Evolutionary conservation across 225 moss, liverwort and hornwort genomes (phyloP).

Genomic region (Neckera pumila): DNA sequence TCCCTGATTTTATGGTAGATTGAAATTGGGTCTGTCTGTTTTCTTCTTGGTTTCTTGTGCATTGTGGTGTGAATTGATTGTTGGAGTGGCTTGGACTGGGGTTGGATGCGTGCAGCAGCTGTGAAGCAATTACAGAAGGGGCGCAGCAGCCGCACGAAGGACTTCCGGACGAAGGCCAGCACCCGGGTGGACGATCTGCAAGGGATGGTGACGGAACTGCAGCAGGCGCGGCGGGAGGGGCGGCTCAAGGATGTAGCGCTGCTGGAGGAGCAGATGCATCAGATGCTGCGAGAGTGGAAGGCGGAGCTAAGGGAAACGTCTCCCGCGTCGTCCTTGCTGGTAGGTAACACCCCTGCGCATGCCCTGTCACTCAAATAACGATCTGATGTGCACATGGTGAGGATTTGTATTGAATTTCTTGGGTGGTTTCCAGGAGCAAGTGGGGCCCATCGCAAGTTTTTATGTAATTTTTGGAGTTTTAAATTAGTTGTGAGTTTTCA

Average conservation of each 20-base stretch:
- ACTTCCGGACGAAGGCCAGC: slow-evolving; percentile 42
- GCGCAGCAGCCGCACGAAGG: slow-evolving; percentile 27
- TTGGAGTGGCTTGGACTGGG: background rate
- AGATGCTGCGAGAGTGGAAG: slow-evolving; percentile 57
- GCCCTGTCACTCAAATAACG: background rate
- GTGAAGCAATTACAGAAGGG: slow-evolving; percentile 29
- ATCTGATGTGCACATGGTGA: background rate
- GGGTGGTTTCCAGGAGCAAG: background rate
- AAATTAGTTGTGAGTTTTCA: background rate
- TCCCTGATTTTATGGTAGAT: background rate
- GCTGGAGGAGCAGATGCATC: slow-evolving; percentile 56
- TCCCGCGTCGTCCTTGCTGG: slow-evolving; percentile 47
- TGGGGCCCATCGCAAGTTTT: background rate
- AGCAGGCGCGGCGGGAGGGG: slow-evolving; percentile 45
- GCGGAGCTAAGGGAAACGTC: slow-evolving; percentile 46
- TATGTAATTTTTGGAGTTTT: background rate
- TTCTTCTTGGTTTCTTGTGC: background rate
- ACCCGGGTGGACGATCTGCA: slow-evolving; percentile 48
- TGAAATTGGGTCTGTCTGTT: background rate
- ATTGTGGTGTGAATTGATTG: background rate
- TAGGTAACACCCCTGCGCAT: background rate
- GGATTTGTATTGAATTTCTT: background rate
- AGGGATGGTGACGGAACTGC: slow-evolving; percentile 50
- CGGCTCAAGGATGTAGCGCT: slow-evolving; percentile 42
- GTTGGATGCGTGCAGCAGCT: slow-evolving; percentile 3